A percentile compares a stretch with the other conserved stretches of the same genome.
Conservation (phyloP, 176 grass and related monocot species). For the Chloris gayana region DNA sequence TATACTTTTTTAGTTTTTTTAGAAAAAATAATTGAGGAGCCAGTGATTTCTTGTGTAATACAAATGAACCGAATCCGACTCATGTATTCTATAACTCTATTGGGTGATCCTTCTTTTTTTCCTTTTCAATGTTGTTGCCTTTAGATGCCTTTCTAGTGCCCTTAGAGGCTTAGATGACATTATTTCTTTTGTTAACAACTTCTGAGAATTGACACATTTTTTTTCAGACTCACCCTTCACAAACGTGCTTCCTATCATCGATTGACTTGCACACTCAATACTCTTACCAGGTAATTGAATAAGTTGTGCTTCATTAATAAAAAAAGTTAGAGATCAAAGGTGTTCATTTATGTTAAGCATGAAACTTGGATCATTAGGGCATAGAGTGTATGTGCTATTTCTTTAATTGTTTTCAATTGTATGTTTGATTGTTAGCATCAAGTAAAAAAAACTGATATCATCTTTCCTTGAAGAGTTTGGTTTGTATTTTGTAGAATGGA, state of each 20-base stretch:
- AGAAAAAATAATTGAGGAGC: background rate
- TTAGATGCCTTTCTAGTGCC: constrained; percentile 6
- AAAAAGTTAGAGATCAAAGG: background rate
- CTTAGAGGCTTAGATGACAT: background rate
- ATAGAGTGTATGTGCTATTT: background rate
- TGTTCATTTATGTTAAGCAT: background rate
- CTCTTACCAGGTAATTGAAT: constrained; percentile 80
- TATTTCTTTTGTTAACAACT: background rate
- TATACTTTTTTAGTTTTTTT: background rate
- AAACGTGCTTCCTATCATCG: constrained; percentile 95
- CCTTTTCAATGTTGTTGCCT: background rate
- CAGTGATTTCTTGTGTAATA: background rate
- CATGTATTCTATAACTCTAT: background rate
- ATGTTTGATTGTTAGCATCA: constrained; percentile 1
- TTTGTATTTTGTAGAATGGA: background rate
- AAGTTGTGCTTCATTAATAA: constrained; percentile 1
- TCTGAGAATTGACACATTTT: constrained; percentile 4
- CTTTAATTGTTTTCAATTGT: background rate
- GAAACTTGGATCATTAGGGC: background rate
- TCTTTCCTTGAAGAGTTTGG: background rate
- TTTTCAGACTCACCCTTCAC: constrained; percentile 94
- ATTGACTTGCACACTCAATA: constrained; percentile 97
- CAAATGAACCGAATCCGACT: background rate
- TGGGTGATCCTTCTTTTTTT: background rate
- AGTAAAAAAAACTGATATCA: background rate